Base-by-base conservation (phyloP, 306 rosid genomes). In the Rosa chinensis region DNA sequence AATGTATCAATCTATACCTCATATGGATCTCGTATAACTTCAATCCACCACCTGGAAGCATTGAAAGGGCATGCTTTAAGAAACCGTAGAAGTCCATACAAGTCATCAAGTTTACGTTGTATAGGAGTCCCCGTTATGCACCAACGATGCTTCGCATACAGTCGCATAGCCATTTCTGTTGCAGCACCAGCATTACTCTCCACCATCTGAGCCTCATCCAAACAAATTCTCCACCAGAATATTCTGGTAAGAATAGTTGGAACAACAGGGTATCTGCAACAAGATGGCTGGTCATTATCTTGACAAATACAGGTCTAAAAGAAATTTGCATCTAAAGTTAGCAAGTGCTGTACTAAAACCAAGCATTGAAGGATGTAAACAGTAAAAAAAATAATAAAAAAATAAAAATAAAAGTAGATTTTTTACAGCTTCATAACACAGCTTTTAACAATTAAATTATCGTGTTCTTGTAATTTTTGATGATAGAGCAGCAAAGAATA, bases 131-230 rank as follows among this genome's bases (percentile, higher is more conserved):
- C 99, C 7, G 99, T 89, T 63, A 95, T 83, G 88, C 98, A 95
- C 99, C 99, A 95, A 70, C 81, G 92, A 81, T 95, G 85, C 88
- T 90, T 91, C 5, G 96, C 88, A 79, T 89, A 84, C 63, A 95
- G 88, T 76, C 96, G 93, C 79, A 90, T 66, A 73, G 98, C 97
- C 99, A 91, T 95, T 87, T 92, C 99, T 42, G 97, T 90, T 77
- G 97, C 91, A 66, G 97, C 90, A 42, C 92, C 73, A 69, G 87
- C 87, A 90, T 87, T 94, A 78, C 92, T 89, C 90, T 95, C 99
- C 70, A 95, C 99, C 99, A 95, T 95, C 82, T 95, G 99, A 79
- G 92, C 97, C 92, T 95, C 99, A 83, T 95, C 99, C 87, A 95
- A 85, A 85, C 99, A 95, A 84, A 95, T 81, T 84, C 99, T 91